These are phyloP conservation scores for Anaeromyces robustus DNA, from an alignment of 192 early-diverging fungal genomes.

Conservation along the genomic window DNA sequence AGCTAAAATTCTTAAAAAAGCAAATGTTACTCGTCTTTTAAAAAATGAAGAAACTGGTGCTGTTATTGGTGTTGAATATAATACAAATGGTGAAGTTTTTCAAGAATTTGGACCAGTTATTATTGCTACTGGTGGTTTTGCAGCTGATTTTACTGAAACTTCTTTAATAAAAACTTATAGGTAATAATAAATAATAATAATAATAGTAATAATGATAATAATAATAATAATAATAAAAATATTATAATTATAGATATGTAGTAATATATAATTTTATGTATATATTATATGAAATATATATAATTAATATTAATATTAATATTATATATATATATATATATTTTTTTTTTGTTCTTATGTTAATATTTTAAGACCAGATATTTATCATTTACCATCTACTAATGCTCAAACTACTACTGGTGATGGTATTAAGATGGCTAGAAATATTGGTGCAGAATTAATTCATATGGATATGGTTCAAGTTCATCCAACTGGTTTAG, in stretches of 20 bases:
- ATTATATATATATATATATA: neutral
- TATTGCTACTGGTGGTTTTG: slow-evolving; percentile 91
- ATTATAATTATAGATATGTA: too few species aligned
- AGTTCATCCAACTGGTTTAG: slow-evolving; percentile 92
- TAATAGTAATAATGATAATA: too few species aligned
- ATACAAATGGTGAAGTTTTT: slow-evolving; percentile 26
- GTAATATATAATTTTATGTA: too few species aligned
- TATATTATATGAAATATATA: too few species aligned
- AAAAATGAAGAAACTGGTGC: slow-evolving; percentile 31
- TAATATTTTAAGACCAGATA: slow-evolving; percentile 12
- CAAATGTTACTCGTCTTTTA: slow-evolving; percentile 60
- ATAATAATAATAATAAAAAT: too few species aligned
- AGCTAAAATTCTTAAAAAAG: slow-evolving; percentile 66
- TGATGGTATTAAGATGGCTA: slow-evolving; percentile 82
- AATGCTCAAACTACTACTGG: slow-evolving; percentile 91
- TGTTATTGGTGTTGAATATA: slow-evolving; percentile 71
- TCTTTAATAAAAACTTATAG: slow-evolving; percentile 71
- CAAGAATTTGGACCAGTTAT: slow-evolving; percentile 65
- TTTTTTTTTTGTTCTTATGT: too few species aligned
- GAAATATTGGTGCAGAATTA: slow-evolving; percentile 60
- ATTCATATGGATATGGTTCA: slow-evolving; percentile 94
- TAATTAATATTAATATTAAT: neutral
- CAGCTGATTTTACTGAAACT: slow-evolving; percentile 64
- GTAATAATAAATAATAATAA: slow-evolving; percentile 17
- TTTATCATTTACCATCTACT: slow-evolving; percentile 59